Evolutionary conservation across 164 flowering plant species (phyloP), one percentile per base, ranked within the genome.

Genomic region (Liquidambar formosana): DNA sequence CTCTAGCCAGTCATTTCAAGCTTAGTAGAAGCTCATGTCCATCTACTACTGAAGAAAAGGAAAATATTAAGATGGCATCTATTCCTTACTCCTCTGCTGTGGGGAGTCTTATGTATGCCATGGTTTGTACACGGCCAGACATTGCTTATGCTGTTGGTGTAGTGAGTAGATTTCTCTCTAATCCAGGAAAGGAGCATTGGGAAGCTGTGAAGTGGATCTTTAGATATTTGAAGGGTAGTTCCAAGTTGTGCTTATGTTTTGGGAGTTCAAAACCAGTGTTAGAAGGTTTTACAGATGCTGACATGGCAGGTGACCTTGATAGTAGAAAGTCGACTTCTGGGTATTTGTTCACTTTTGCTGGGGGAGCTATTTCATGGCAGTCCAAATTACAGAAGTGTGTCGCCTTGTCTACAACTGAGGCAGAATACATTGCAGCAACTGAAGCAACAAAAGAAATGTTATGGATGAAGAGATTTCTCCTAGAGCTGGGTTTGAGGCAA

Each of bases 31-130:
- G 22, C 22, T 18, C 1, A 3, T 44, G 65, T 46, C 60, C 54
- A 27, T 23, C 54, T 41, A 53, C 68, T 1, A 47, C 3, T n/a
- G 28, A 23, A 22, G 45, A 64, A 27, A 71, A 53, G 3, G 27
- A 63, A 41, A 51, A n/a, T n/a, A n/a, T n/a, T n/a, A n/a, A 71
- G 41, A 63, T 63, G 56, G 62, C 48, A 9, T 10, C 3, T 5
- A 27, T 64, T 16, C 56, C 63, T 11, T 70, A 61, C 46, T 59
- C 66, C 56, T 70, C 61, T n/a, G 66, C 0, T n/a, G 52, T 53
- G 10, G 41, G 73, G n/a, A 64, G 63, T 63, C 22, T 64, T 8
- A 71, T 71, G 68, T 71, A 71, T 54, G 44, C 9, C 1, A 63
- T 71, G 67, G 68, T 64, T 8, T 64, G 27, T 23, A 64, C 62